Evolutionary conservation across 78 protist genomes (phyloP).

Genomic region (Polysphondylium violaceum): DNA sequence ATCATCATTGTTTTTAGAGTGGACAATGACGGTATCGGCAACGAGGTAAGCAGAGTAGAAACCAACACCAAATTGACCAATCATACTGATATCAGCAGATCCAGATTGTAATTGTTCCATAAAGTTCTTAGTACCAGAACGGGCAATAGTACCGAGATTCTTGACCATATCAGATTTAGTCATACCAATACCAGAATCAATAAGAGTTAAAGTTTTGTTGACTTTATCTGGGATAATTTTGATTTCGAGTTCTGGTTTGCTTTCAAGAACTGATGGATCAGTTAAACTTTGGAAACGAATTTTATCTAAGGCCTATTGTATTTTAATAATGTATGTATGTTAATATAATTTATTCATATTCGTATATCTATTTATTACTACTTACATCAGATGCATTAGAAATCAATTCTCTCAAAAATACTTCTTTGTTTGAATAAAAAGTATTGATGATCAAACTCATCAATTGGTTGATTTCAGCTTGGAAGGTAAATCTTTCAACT

Average conservation of each 20-base stretch:
- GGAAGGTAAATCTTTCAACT: conserved; percentile 39
- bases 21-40: conserved; percentile 98
- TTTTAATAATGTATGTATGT: no score
- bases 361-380: background rate
- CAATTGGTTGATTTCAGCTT: conserved; percentile 97
- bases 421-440: conserved; percentile 99
- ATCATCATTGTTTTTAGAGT: conserved; percentile 99
- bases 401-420: conserved; percentile 99
- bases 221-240: conserved; percentile 95
- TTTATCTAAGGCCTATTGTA: conserved; percentile 73
- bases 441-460: conserved; percentile 99
- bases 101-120: conserved; percentile 98
- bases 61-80: conserved; percentile 99
- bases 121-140: conserved; percentile 99
- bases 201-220: conserved; percentile 94
- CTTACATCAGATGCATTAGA: conserved; percentile 98
- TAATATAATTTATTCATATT: background rate
- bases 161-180: conserved; percentile 99
- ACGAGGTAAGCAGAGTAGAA: conserved; percentile 99
- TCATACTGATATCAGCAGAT: conserved; percentile 98
- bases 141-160: conserved; percentile 99
- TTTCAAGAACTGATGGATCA: conserved; percentile 93
- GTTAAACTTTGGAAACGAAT: conserved; percentile 97
- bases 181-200: conserved; percentile 99
- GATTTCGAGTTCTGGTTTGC: conserved; percentile 95